Conservation (phyloP, 352 stramenopile genomes). For the Pythium coloratum region DNA sequence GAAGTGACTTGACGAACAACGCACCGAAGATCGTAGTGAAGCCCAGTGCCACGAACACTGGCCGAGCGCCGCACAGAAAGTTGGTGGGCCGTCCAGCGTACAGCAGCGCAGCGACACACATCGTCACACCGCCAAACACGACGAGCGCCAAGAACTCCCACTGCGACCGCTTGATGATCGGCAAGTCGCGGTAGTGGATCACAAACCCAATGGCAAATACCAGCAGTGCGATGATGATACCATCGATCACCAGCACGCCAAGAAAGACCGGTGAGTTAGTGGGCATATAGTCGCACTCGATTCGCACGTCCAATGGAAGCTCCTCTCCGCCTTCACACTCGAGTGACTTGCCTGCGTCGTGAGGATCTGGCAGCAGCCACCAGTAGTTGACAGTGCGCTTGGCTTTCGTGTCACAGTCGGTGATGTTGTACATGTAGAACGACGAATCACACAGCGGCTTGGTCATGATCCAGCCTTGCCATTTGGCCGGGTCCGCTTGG, state of each 20-base stretch:
- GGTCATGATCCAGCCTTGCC: conserved; percentile 28
- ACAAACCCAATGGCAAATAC: conserved; percentile 26
- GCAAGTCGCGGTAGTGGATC: conserved; percentile 25
- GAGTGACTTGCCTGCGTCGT: conserved; percentile 21
- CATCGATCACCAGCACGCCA: conserved; percentile 23
- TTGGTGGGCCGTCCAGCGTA: conserved; percentile 43
- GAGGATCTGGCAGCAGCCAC: conserved; percentile 34
- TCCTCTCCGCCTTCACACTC: conserved; percentile 37
- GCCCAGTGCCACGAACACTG: conserved; percentile 20
- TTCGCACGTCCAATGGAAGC: conserved; percentile 26
- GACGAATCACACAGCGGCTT: conserved; percentile 34
- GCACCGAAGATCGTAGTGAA: conserved; percentile 31
- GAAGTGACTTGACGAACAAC: conserved; percentile 31
- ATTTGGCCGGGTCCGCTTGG: conserved; percentile 17
- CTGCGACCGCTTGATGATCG: conserved; percentile 64
- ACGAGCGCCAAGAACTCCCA: conserved; percentile 56
- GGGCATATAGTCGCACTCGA: conserved; percentile 43
- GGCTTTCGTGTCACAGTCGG: conserved; percentile 25
- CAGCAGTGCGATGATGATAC: conserved; percentile 13
- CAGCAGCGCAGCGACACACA: conserved; percentile 36
- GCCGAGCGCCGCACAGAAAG: conserved; percentile 30
- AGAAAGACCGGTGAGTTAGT: conserved; percentile 14
- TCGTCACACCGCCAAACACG: conserved; percentile 45
- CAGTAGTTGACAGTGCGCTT: conserved; percentile 34
- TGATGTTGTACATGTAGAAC: conserved; percentile 44